Conservation (phyloP, 2,329 filamentous ascomycete genomes). For the Fusarium sacchari region DNA sequence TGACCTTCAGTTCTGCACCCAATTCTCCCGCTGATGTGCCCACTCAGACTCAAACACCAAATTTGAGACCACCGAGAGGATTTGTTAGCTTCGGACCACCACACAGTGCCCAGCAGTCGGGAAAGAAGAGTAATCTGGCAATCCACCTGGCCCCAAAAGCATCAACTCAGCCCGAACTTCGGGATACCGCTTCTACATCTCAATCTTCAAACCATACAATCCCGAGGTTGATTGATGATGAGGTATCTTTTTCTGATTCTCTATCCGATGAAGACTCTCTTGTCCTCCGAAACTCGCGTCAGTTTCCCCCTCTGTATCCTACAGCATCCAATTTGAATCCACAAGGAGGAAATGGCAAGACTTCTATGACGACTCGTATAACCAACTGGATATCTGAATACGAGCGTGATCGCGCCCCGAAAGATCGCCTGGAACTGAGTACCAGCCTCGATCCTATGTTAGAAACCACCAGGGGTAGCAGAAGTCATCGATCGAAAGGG, state of each 20-base stretch:
- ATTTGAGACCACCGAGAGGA: slow-evolving; percentile 1
- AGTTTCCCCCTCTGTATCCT: slow-evolving; percentile 49
- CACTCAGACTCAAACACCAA: not conserved
- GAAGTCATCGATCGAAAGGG: slow-evolving; percentile 16
- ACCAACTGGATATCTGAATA: slow-evolving; percentile 49
- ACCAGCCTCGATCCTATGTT: not conserved
- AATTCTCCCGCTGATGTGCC: not conserved
- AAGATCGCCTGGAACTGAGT: slow-evolving; percentile 21
- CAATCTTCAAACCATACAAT: slow-evolving; percentile 40
- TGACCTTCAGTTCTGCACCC: not conserved
- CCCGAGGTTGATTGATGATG: slow-evolving; percentile 35
- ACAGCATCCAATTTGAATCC: slow-evolving; percentile 36
- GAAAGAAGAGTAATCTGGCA: not conserved
- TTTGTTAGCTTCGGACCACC: not conserved
- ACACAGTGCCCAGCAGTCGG: not conserved
- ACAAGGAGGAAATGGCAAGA: slow-evolving; percentile 40
- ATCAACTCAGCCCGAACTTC: not conserved
- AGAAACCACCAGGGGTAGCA: slow-evolving; percentile 14
- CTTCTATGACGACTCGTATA: slow-evolving; percentile 47
- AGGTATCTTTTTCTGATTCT: slow-evolving; percentile 36
- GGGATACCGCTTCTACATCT: slow-evolving; percentile 21
- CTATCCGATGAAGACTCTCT: slow-evolving; percentile 45
- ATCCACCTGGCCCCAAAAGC: not conserved
- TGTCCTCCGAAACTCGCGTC: slow-evolving; percentile 44
- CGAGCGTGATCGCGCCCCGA: slow-evolving; percentile 43